A percentile compares a stretch with the other conserved stretches of the same genome.
Conservation (phyloP, 2,329 filamentous ascomycete genomes). For the Cordyceps farinosa region DNA sequence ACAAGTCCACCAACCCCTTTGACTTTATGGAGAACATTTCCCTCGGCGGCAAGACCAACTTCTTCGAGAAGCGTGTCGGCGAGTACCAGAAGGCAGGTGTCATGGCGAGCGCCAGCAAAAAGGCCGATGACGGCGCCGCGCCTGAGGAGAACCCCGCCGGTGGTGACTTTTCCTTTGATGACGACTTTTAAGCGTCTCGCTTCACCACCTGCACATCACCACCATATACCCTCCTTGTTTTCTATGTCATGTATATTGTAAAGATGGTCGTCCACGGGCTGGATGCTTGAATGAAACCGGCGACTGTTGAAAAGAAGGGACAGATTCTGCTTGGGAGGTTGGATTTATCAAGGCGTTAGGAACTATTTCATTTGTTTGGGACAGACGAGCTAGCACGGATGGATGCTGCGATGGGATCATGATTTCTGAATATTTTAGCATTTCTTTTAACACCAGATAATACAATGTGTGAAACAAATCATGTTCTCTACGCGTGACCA, state of each 20-base stretch:
- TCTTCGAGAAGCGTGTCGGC: constrained; percentile 99
- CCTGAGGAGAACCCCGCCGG: constrained; percentile 54
- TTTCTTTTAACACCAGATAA: constrained; percentile 10
- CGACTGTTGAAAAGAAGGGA: constrained; percentile 11
- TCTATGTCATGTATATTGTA: constrained; percentile 19
- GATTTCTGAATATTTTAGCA: constrained; percentile 21
- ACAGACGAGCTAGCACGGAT: constrained; percentile 2
- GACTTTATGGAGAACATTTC: constrained; percentile 99
- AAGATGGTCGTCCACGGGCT: constrained; percentile 16
- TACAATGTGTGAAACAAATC: constrained; percentile 1
- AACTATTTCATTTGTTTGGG: constrained; percentile 11
- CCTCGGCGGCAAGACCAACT: constrained; percentile 98
- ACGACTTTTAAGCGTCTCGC: constrained; percentile 74
- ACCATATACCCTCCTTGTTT: constrained; percentile 19
- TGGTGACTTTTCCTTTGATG: constrained; percentile 88
- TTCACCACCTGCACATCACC: constrained; percentile 18
- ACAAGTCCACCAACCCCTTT: constrained; percentile 92
- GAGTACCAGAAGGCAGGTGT: constrained; percentile 99
- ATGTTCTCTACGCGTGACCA: too few species aligned
- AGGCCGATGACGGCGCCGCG: constrained; percentile 43
- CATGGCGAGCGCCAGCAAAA: constrained; percentile 87
- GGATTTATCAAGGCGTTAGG: constrained; percentile 15
- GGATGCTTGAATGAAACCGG: constrained; percentile 12
- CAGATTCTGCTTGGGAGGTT: constrained; percentile 8
- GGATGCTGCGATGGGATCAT: constrained; percentile 12